These are phyloP conservation scores for Antitrichia curtipendula DNA, from an alignment of 225 moss, liverwort and hornwort genomes.

Conservation along the genomic window DNA sequence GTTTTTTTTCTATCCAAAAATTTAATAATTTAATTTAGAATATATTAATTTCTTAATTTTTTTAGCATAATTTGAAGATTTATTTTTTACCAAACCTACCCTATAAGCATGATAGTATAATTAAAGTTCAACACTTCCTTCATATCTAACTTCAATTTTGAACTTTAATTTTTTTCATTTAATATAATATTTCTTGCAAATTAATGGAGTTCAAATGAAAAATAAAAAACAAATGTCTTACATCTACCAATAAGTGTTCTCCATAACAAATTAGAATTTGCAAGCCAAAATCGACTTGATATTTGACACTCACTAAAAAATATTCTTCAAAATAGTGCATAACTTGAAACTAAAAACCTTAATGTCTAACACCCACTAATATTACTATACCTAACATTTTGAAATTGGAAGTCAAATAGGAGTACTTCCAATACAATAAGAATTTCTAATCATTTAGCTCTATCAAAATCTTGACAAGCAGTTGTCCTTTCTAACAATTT, in stretches of 20 bases:
- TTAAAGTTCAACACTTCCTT: not conserved
- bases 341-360: not conserved
- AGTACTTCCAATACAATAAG: not conserved
- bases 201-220: not conserved
- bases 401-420: not conserved
- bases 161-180: not conserved
- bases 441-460: not conserved
- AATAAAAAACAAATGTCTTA: not conserved
- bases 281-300: not conserved
- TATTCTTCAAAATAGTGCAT: not conserved
- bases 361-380: not conserved
- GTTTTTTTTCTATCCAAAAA: not conserved
- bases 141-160: not conserved
- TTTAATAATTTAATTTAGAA: not conserved
- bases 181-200: not conserved
- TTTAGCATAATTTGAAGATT: not conserved
- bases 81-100: not conserved
- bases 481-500: not conserved
- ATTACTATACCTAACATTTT: not conserved
- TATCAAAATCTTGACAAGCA: not conserved
- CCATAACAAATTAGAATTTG: not conserved
- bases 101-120: not conserved
- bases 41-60: too few relatives aligned
- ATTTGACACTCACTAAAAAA: not conserved
- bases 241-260: not conserved